Conservation (phyloP, 257 asterid species). For the Thymus mandschuricus region DNA sequence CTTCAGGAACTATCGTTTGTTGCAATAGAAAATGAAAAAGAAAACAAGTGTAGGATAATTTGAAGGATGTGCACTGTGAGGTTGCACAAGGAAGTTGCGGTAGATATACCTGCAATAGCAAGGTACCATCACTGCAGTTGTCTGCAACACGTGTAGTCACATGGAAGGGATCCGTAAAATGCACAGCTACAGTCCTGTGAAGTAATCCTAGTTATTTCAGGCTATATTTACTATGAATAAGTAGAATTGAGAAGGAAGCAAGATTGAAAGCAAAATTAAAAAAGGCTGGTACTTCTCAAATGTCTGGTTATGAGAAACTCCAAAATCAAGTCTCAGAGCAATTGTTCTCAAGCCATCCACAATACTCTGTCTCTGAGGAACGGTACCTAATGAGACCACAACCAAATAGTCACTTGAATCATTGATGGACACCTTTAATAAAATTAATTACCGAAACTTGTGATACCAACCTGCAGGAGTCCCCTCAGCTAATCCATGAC, state of each 20-base stretch:
- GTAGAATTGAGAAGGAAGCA: slow-evolving; percentile 8
- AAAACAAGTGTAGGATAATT: slow-evolving; percentile 20
- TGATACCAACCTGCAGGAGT: slow-evolving; percentile 75
- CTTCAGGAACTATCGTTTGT: slow-evolving; percentile 3
- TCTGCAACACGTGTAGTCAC: slow-evolving; percentile 86
- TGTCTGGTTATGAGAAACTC: slow-evolving; percentile 87
- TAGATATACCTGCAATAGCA: slow-evolving; percentile 87
- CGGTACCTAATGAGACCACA: slow-evolving; percentile 55
- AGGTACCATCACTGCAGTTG: slow-evolving; percentile 89
- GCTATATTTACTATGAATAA: slow-evolving; percentile 30
- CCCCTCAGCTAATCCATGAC: slow-evolving; percentile 80
- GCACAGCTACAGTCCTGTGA: slow-evolving; percentile 93
- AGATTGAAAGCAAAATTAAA: slow-evolving; percentile 25
- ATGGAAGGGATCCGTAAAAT: slow-evolving; percentile 92
- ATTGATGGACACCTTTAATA: slow-evolving; percentile 7
- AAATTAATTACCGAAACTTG: slow-evolving; percentile 20
- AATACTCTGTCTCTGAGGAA: slow-evolving; percentile 73
- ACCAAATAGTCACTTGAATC: slow-evolving; percentile 27
- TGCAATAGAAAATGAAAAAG: slow-evolving; percentile 1
- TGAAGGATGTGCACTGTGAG: slow-evolving; percentile 10
- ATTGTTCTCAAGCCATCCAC: slow-evolving; percentile 96
- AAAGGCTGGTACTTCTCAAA: slow-evolving; percentile 69
- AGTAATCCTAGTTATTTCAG: slow-evolving; percentile 35
- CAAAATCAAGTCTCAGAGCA: slow-evolving; percentile 96
- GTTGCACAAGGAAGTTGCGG: slow-evolving; percentile 21